Evolutionary conservation across 176 grass and related monocot species (phyloP), one percentile per base, ranked within the genome.

Genomic region (Cenchrus purpureus): DNA sequence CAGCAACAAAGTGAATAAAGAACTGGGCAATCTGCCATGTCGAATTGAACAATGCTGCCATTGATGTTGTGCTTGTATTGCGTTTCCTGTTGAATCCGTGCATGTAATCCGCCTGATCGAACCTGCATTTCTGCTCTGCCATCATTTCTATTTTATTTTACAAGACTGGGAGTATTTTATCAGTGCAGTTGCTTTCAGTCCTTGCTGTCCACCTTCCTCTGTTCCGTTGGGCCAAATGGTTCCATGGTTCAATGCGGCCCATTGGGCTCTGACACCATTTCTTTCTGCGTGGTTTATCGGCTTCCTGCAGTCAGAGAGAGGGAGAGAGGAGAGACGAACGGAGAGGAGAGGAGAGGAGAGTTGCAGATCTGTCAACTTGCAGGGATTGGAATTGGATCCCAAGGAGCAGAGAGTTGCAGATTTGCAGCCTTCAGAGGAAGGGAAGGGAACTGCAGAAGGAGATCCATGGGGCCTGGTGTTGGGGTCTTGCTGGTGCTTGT

Each of bases 81-180:
- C 42, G 22, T 48, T 31, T 73, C 9, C 40, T 65, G 65, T 65
- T 65, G 46, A 19, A 78, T 86, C 40, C 17, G 73, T 66, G 65
- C 83, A 65, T 90, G 83, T 78, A 90, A 88, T 79, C 58, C 13
- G 58, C 42, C 43, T 73, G 53, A 56, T 2, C 67, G 72, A 37
- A 73, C 67, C 71, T 69, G 63, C 53, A 67, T 82, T 55, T 28
- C 37, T 77, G 66, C 68, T 28, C 37, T 77, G 66, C 68, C 79
- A 25, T n/a, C 59, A 2, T 81, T 71, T 71, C 37, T 51, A 37
- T 70, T 56, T 68, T 12, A 20, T 71, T 46, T 79, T 12, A 25
- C 51, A 19, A 74, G 28, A 74, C 60, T 15, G 7, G 61, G 80
- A 76, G 1, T 61, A 51, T 68, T 82, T 48, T 77, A 73, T 82